Evolutionary conservation across 2,329 filamentous ascomycete genomes (phyloP), one percentile per base, ranked within the genome.

Genomic region (Bisporella sp.): DNA sequence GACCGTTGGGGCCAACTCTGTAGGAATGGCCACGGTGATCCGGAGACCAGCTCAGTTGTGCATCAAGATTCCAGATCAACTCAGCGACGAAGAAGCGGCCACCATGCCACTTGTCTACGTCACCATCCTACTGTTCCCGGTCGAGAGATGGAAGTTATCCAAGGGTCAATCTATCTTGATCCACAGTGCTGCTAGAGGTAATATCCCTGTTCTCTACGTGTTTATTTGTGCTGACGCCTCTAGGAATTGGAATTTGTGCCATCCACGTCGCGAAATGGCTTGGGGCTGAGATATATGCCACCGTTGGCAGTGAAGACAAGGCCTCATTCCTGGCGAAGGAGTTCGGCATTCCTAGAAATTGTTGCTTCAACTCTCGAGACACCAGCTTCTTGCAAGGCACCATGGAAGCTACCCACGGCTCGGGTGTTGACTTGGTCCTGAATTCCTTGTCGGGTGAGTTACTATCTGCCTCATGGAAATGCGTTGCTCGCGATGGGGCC

Each of bases 41-140:
- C 52, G 55, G 32, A 30, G 54, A 30, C 29, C 54, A 12, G 21
- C 21, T 21, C 21, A 21, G 21, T 21, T 21, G 21, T 21, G 21
- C 21, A 45, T 63, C 1, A 8, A 28, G 5, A 68, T 78, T 12
- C 69, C 73, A 11, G 59, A 65, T 21, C 55, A 54, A 21, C 21
- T 21, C 21, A 21, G 21, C 21, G 21, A 21, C 21, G 21, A 21
- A 21, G 21, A 2, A 21, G 21, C 21, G 21, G 21, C 3, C 21
- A 21, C 21, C 21, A 21, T 21, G 21, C 21, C 21, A 21, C 21
- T 70, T 3, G 63, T 68, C 1, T 53, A 55, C 32, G 13, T 33
- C 46, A 46, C 46, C 4, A 52, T 51, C 5, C 48, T 58, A 39
- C 53, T 56, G 31, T 41, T 40, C 12, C 40, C 57, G 12, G 42